Percentiles rank a stretch among this genome's conserved stretches.
These are phyloP conservation scores for Ceratocystis eucalypticola DNA, from an alignment of 2,329 filamentous ascomycete genomes.

Conservation along the genomic window DNA sequence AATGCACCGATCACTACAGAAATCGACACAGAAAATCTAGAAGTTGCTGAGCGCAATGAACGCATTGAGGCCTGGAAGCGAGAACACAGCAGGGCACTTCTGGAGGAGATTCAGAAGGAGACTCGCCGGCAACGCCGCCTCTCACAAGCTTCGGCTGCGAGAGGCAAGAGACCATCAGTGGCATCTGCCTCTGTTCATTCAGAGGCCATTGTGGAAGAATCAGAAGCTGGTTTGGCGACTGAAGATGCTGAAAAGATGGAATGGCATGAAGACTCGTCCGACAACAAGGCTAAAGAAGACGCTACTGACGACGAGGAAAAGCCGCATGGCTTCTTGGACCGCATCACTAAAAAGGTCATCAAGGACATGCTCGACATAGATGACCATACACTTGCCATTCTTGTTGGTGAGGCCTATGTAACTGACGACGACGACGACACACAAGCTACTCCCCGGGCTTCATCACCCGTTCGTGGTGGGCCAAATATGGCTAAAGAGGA, in stretches of 20 bases:
- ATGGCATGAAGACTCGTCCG: conserved; percentile 29
- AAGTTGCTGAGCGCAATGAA: conserved; percentile 61
- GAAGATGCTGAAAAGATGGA: conserved; percentile 18
- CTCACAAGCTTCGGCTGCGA: conserved; percentile 38
- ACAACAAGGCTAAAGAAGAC: conserved; percentile 38
- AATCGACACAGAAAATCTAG: conserved; percentile 39
- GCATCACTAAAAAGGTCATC: conserved; percentile 74
- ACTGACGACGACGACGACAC: conserved; percentile 35
- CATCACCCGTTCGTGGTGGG: conserved; percentile 26
- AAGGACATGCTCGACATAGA: conserved; percentile 84
- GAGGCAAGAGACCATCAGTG: conserved; percentile 6
- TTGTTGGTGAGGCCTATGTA: conserved; percentile 70
- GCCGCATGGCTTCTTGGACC: conserved; percentile 60
- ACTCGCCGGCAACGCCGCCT: conserved; percentile 52
- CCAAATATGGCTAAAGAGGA: conserved; percentile 27
- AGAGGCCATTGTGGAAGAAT: conserved; percentile 13
- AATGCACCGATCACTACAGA: conserved; percentile 29
- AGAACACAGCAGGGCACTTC: conserved; percentile 72
- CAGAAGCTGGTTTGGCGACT: background rate
- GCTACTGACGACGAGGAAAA: conserved; percentile 29
- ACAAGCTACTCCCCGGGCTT: conserved; percentile 35
- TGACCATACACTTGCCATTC: conserved; percentile 66
- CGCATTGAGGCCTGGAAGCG: conserved; percentile 85
- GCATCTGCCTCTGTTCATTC: conserved; percentile 11
- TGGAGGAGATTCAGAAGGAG: conserved; percentile 82